Evolutionary conservation across 2,329 filamentous ascomycete species (phyloP), one percentile per base, ranked within the genome.

Genomic region (Alternaria postmessia): DNA sequence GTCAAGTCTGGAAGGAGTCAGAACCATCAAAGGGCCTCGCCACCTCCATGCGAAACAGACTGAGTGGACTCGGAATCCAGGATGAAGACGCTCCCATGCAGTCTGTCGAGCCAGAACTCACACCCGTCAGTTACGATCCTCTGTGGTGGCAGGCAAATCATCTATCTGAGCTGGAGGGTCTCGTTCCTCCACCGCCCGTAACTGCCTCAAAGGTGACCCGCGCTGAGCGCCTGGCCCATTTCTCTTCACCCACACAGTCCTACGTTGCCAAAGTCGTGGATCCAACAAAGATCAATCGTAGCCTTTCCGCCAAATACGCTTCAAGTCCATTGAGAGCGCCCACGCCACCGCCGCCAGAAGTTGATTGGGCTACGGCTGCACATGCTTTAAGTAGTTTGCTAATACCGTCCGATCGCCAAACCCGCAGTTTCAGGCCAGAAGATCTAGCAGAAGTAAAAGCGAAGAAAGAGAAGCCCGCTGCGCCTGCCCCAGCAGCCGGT

Each of bases 241-340:
- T 94, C 78, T 93, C 88, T 3, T 92, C 93, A 2, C 92, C 94
- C 0, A 98, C 94, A 0, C 91, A 94, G 63, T 91, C 94, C 0
- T 98, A 93, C 42, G 88, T 89, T 1, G 92, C 93, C 24, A 96
- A 92, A 78, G 89, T 92, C 11, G 84, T 91, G 1, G 86, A 91
- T 46, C 86, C 89, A 2, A 81, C 88, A 8, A 90, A 88, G 62
- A 82, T 91, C 64, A 85, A 87, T 42, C 85, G 89, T 28, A 91
- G 84, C 64, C 78, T 88, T 28, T 90, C 89, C 2, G 85, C 84
- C 26, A 69, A 67, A 32, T 69, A 65, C 20, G 49, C 79, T 36
- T 68, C 75, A 28, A 73, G 74, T 65, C 76, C 77, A 51, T 75
- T 82, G 24, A 78, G 78, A 58, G 79, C 77, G 18, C 83, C 87